Percentiles rank a stretch among this genome's conserved stretches.
Conservation (phyloP, 192 early-diverging fungal species). For the Coemansia aciculifera region DNA sequence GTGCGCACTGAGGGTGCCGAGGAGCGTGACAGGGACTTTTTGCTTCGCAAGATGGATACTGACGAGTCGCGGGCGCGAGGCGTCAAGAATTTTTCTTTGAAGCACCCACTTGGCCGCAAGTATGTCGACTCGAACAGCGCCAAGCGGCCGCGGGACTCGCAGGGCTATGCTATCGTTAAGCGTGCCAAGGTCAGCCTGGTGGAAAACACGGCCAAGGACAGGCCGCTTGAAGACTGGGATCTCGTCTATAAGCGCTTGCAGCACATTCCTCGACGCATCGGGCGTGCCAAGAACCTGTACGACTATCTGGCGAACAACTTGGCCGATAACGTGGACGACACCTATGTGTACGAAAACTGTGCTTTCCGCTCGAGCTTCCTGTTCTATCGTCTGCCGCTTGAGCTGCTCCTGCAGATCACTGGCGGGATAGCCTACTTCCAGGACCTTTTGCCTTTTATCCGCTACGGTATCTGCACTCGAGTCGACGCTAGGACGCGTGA, state of each 20-base stretch:
- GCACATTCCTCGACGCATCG: slow-evolving; percentile 13
- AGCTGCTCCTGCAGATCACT: slow-evolving; percentile 23
- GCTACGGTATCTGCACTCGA: slow-evolving; percentile 16
- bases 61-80: not conserved
- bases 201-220: not conserved
- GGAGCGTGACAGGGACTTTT: slow-evolving; percentile 19
- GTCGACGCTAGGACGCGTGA: not conserved
- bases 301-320: slow-evolving; percentile 20
- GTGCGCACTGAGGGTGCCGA: slow-evolving; percentile 27
- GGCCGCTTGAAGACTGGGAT: not conserved
- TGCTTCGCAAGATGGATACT: not conserved
- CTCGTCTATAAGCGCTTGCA: slow-evolving; percentile 12
- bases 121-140: not conserved
- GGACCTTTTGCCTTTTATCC: slow-evolving; percentile 21
- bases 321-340: slow-evolving; percentile 15
- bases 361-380: slow-evolving; percentile 25
- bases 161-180: not conserved
- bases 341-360: slow-evolving; percentile 21
- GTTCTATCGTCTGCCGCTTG: slow-evolving; percentile 27
- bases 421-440: slow-evolving; percentile 18
- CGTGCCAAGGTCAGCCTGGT: slow-evolving; percentile 17
- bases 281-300: slow-evolving; percentile 29
- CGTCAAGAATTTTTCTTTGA: not conserved
- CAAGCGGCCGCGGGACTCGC: not conserved
- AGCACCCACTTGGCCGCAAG: not conserved